These are phyloP conservation scores for Colletotrichum sp. DNA, from an alignment of 2,329 filamentous ascomycete species.

Conservation along the genomic window DNA sequence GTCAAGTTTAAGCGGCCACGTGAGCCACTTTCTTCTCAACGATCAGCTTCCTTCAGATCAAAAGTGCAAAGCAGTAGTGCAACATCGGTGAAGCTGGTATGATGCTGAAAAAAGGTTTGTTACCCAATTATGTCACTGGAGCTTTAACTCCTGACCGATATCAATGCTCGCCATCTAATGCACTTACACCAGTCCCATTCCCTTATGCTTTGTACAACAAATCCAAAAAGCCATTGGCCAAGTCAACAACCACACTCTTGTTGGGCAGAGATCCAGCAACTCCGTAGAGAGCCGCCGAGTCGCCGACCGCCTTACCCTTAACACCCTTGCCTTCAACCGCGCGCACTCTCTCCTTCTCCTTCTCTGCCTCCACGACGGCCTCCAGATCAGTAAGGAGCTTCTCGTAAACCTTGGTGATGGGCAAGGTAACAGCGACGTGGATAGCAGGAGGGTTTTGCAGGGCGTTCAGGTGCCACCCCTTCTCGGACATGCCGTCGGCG, in stretches of 20 bases:
- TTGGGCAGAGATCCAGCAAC: slow-evolving; percentile 95
- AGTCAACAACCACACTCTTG: slow-evolving; percentile 90
- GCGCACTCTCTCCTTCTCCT: slow-evolving; percentile 79
- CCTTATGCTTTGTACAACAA: slow-evolving; percentile 84
- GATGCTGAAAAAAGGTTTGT: background rate
- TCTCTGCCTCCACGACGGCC: slow-evolving; percentile 71
- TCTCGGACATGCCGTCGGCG: slow-evolving; percentile 82
- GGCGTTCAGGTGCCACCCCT: slow-evolving; percentile 95
- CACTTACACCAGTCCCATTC: slow-evolving; percentile 4
- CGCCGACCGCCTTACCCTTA: slow-evolving; percentile 73
- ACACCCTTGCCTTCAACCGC: slow-evolving; percentile 70
- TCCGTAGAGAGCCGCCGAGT: slow-evolving; percentile 89
- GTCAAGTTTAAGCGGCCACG: background rate
- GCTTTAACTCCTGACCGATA: slow-evolving; percentile 5
- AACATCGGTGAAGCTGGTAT: background rate
- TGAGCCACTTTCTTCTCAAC: background rate
- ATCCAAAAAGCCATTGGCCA: slow-evolving; percentile 91
- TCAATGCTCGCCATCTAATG: slow-evolving; percentile 7
- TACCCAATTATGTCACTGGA: background rate
- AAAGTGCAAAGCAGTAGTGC: background rate
- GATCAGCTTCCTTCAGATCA: background rate
- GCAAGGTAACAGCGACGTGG: slow-evolving; percentile 91
- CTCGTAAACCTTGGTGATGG: slow-evolving; percentile 82
- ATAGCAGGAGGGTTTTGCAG: slow-evolving; percentile 91
- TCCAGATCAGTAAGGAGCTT: slow-evolving; percentile 76